Evolutionary conservation across 2,329 filamentous ascomycete species (phyloP), one percentile per base, ranked within the genome.

Genomic region (Colletotrichum paranaense): DNA sequence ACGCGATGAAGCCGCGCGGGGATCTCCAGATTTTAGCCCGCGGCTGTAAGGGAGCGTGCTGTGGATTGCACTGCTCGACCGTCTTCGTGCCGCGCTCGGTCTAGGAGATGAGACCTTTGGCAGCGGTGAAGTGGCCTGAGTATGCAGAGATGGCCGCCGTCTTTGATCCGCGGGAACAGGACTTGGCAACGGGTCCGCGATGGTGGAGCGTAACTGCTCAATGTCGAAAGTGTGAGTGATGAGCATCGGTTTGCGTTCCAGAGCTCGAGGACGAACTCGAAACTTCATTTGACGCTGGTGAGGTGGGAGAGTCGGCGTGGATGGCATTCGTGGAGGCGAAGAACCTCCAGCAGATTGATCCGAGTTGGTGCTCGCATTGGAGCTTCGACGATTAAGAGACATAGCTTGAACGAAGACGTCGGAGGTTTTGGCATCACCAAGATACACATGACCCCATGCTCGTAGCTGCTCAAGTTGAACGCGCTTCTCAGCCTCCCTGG

Each of bases 161-260:
- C 60, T 52, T 1, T 64, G 24, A 24, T 56, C 62, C 16, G 35
- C 58, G 9, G 62, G 19, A n/a, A 57, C n/a, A 14, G 68, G 58
- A 42, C 38, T 73, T 30, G 76, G 75, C 8, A 77, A 72, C 9
- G 80, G 79, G 3, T 84, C 80, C 2, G 84, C 84, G n/a, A 89
- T 80, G 1, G 85, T 87, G 9, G 84, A 81, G 58, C 85, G 82
- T 11, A 90, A 79, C 73, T 85, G 81, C 30, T 85, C 81, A 16
- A 90, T 79, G 72, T 90, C 83, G 72, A 91, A 88, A 22, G 83
- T 84, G 35, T 88, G 84, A 75, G 85, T 83, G 22, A 91, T 81
- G 0, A 86, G 76, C 74, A 89, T 86, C 1, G 88, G 82, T 60
- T 84, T 83, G 22, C 84, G 81, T 2, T 84, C 82, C 5, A 81